Conservation (phyloP, 768 basidiomycete species). For the Kwoniella sp. region DNA sequence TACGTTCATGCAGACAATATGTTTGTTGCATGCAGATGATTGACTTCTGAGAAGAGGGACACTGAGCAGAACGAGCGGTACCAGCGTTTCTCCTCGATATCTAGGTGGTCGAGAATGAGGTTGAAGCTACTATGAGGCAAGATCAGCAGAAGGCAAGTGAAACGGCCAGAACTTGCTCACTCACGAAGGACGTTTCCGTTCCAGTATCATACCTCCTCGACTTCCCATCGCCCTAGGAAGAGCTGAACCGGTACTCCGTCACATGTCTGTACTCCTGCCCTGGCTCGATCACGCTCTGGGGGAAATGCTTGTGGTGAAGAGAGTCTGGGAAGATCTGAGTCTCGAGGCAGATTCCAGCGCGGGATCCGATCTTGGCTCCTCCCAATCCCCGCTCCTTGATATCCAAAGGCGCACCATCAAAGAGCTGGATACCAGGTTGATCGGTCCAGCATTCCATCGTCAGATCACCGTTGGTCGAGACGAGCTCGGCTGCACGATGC, state of each 20-base stretch:
- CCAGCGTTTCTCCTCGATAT: no score
- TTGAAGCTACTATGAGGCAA: no score
- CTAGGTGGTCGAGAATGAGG: no score
- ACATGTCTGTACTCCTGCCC: constrained; percentile 2
- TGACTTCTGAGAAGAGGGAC: no score
- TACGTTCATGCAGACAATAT: no score
- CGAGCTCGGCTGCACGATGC: constrained; percentile 21
- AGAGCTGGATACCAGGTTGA: constrained; percentile 26
- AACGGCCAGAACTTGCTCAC: no score
- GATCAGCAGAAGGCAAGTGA: no score
- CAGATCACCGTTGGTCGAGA: constrained; percentile 24
- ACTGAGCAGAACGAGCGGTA: no score
- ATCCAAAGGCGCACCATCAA: constrained; percentile 25
- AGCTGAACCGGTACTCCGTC: constrained; percentile 2
- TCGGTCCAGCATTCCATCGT: constrained; percentile 28
- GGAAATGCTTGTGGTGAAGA: constrained; percentile 10
- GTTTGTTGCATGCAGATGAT: no score
- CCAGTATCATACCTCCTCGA: no score
- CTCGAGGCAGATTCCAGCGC: constrained; percentile 24
- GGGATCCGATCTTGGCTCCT: constrained; percentile 1
- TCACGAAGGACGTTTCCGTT: no score
- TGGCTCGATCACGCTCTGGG: constrained; percentile 4
- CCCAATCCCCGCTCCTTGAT: constrained; percentile 21
- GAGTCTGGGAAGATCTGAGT: constrained; percentile 24
- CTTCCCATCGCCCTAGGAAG: background rate